Evolutionary conservation across 148 eudicot genomes (phyloP), one percentile per base, ranked within the genome.

Genomic region (Chenopodium formosanum): DNA sequence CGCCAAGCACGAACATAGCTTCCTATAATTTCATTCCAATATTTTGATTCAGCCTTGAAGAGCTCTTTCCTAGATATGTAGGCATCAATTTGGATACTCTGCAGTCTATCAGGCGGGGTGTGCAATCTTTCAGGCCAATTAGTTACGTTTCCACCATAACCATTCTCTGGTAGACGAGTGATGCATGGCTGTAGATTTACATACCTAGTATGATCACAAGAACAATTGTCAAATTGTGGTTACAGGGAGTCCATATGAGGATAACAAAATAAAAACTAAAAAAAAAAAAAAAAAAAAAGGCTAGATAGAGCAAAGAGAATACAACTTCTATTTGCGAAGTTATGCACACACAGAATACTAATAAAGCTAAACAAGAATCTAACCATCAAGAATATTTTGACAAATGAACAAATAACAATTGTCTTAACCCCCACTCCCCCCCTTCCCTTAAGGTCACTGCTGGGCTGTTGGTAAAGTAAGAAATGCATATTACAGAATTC

Each of bases 61-160:
- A 96, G 93, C 87, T 96, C 99, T 67, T 87, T 94, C 86, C 98
- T 90, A 8, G 99, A 96, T 84, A 94, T 85, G 83, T 91, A 89
- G 47, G 99, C 98, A 80, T 96, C 99, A 85, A 94, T 84, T 56
- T 94, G 86, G 82, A 94, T 90, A 87, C 93, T 96, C 84, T 94
- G 99, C 70, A 96, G 89, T 88, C 99, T 92, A 34, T 91, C 93
- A 70, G 99, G 95, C 73, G 99, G 99, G 78, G 79, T 82, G 48
- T 85, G 82, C 85, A 96, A 87, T 76, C 99, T 95, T 81, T 86
- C 90, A 76, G 99, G 98, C 99, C 99, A 94, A 46, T 82, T 74
- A 69, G 91, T 81, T 82, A 91, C 87, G 82, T 94, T 91, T 63
- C 90, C 88, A 82, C 92, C 98, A 77, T 84, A 85, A 78, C 93